Percentiles rank a stretch among this genome's conserved stretches.
These are phyloP conservation scores for Plantago coronopus DNA, from an alignment of 305 asterid species.

Conservation along the genomic window DNA sequence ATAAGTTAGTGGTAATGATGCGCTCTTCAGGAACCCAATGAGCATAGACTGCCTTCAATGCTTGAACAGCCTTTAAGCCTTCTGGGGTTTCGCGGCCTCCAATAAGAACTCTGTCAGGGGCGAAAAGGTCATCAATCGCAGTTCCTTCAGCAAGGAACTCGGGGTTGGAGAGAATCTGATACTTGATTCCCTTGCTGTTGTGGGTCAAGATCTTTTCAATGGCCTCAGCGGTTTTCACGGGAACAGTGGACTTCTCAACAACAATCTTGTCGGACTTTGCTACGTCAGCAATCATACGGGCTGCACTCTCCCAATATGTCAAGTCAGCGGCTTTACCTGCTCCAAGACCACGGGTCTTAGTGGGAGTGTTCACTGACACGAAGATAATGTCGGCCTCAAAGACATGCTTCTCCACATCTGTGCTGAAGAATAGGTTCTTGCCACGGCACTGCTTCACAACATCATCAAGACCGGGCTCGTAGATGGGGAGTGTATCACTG, in stretches of 20 bases:
- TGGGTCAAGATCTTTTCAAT: conserved; percentile 73
- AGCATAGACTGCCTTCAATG: conserved; percentile 58
- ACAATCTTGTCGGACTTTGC: conserved; percentile 72
- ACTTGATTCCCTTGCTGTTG: conserved; percentile 79
- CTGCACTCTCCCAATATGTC: conserved; percentile 85
- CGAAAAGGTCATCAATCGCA: conserved; percentile 60
- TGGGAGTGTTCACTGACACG: conserved; percentile 78
- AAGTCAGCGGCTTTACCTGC: conserved; percentile 76
- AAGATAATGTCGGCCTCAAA: conserved; percentile 71
- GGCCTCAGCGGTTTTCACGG: conserved; percentile 87
- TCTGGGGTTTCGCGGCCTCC: conserved; percentile 80
- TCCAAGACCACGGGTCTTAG: conserved; percentile 80
- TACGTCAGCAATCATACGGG: conserved; percentile 82
- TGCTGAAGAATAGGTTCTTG: conserved; percentile 76
- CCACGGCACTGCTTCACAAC: conserved; percentile 91
- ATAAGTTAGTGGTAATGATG: conserved; percentile 63
- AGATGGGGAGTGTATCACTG: conserved; percentile 88
- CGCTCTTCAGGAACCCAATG: conserved; percentile 73
- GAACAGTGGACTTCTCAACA: conserved; percentile 79
- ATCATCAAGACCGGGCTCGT: conserved; percentile 93
- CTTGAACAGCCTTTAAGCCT: conserved; percentile 59
- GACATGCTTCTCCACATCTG: conserved; percentile 75
- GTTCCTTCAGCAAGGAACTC: conserved; percentile 86
- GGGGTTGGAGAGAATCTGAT: conserved; percentile 73
- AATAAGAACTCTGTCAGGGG: conserved; percentile 75